These are phyloP conservation scores for Cornus kousa DNA, from an alignment of 148 eudicot species.

Conservation along the genomic window DNA sequence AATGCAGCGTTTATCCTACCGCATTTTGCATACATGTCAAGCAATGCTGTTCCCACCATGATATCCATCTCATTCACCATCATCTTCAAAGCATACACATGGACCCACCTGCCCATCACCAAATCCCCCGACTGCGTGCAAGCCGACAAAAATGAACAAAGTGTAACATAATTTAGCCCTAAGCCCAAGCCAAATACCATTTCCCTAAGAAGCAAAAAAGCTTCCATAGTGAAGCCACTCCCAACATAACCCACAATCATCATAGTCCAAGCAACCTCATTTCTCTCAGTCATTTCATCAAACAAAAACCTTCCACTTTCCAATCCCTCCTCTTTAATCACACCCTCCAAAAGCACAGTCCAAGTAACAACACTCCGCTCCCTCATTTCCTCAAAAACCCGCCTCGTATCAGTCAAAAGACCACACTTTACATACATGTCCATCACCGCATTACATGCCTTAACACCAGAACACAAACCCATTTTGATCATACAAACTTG, in stretches of 20 bases:
- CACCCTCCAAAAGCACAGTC: slow-evolving; percentile 38
- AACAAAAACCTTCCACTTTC: slow-evolving; percentile 31
- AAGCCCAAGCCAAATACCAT: slow-evolving; percentile 24
- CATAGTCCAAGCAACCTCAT: slow-evolving; percentile 41
- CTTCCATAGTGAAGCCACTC: slow-evolving; percentile 31
- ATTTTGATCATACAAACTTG: slow-evolving; percentile 24
- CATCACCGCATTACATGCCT: slow-evolving; percentile 21
- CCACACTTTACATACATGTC: slow-evolving; percentile 32
- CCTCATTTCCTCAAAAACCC: slow-evolving; percentile 32
- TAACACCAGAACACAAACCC: slow-evolving; percentile 18
- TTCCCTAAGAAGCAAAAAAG: slow-evolving; percentile 25
- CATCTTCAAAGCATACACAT: slow-evolving; percentile 27
- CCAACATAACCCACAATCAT: slow-evolving; percentile 30
- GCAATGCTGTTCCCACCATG: slow-evolving; percentile 29
- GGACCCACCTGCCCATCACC: slow-evolving; percentile 34
- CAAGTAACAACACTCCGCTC: slow-evolving; percentile 39
- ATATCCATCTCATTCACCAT: slow-evolving; percentile 18
- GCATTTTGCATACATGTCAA: slow-evolving; percentile 50
- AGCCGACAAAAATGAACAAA: slow-evolving; percentile 30
- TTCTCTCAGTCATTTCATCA: slow-evolving; percentile 37
- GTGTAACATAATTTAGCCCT: slow-evolving; percentile 12
- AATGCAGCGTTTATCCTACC: slow-evolving; percentile 33
- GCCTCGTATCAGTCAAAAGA: slow-evolving; percentile 12
- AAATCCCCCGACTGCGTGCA: slow-evolving; percentile 35
- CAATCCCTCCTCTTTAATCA: slow-evolving; percentile 34